Evolutionary conservation across 2,329 filamentous ascomycete genomes (phyloP).

Genomic region (Hypoxylon sp.): DNA sequence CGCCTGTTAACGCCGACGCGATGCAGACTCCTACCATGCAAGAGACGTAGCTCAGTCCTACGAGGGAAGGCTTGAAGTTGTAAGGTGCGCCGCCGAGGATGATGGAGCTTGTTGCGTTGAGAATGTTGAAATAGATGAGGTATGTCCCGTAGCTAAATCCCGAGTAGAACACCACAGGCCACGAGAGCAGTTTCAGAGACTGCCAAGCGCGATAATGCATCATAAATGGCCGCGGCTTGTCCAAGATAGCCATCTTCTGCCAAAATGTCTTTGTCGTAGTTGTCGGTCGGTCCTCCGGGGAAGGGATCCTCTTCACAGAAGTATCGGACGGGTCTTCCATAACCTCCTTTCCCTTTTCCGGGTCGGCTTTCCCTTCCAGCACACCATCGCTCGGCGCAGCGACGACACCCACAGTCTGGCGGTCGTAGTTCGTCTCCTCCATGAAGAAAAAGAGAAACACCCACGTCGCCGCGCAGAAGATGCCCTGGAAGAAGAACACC

Average conservation of each 20-base stretch:
- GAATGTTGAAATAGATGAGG: slow-evolving; percentile 54
- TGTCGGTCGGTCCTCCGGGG: slow-evolving; percentile 35
- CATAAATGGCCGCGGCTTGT: slow-evolving; percentile 52
- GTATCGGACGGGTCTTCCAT: slow-evolving; percentile 31
- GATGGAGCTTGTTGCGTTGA: slow-evolving; percentile 55
- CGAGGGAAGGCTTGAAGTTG: slow-evolving; percentile 50
- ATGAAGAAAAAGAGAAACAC: slow-evolving; percentile 63
- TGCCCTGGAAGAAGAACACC: slow-evolving; percentile 55
- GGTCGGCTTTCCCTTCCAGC: slow-evolving; percentile 5
- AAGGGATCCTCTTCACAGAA: slow-evolving; percentile 25
- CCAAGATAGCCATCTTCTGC: slow-evolving; percentile 53
- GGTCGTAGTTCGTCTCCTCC: slow-evolving; percentile 66
- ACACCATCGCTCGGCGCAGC: slow-evolving; percentile 16
- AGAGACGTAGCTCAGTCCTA: slow-evolving; percentile 51
- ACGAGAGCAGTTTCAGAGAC: slow-evolving; percentile 49
- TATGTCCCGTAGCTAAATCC: slow-evolving; percentile 55
- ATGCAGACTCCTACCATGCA: slow-evolving; percentile 47
- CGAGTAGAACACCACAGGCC: slow-evolving; percentile 54
- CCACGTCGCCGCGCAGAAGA: slow-evolving; percentile 49
- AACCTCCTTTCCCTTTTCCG: slow-evolving; percentile 23
- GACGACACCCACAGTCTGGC: slow-evolving; percentile 42
- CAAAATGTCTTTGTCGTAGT: slow-evolving; percentile 49
- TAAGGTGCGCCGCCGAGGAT: slow-evolving; percentile 51
- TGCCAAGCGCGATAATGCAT: slow-evolving; percentile 52
- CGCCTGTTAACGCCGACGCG: slow-evolving; percentile 45